Conservation (phyloP, 192 early-diverging fungal species). For the Geosiphon pyriformis region DNA sequence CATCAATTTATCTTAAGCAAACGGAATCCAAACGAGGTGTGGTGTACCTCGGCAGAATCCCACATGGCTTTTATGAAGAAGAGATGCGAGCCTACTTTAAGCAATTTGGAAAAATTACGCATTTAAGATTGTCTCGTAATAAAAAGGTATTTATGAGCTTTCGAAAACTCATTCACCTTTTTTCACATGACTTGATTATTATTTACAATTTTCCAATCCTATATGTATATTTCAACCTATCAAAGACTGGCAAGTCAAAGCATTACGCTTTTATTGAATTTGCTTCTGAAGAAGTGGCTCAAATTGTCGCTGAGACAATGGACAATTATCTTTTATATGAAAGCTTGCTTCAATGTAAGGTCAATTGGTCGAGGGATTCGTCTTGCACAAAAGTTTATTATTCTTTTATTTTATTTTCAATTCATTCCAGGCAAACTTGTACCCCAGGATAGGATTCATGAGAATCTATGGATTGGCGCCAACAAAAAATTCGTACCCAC, state of each 20-base stretch:
- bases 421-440: constrained; percentile 49
- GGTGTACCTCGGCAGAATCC: constrained; percentile 86
- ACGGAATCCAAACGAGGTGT: constrained; percentile 54
- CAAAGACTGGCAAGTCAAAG: constrained; percentile 76
- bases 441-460: constrained; percentile 66
- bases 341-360: constrained; percentile 73
- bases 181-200: neutral
- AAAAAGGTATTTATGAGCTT: constrained; percentile 48
- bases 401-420: constrained; percentile 25
- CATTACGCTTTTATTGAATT: constrained; percentile 97
- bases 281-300: constrained; percentile 66
- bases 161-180: no score
- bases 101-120: constrained; percentile 85
- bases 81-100: constrained; percentile 88
- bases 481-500: constrained; percentile 64
- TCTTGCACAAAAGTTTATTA: constrained; percentile 16
- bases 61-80: constrained; percentile 93
- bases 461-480: constrained; percentile 63
- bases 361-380: no score
- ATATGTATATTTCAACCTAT: neutral
- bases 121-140: constrained; percentile 78
- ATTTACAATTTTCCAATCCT: neutral
- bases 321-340: constrained; percentile 87
- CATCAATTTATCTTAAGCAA: no score
- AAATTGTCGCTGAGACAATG: constrained; percentile 95